Percentiles rank a stretch among this genome's conserved stretches.
phyloP scores from a whole-genome alignment of 352 stramenopile genomes.

The Thraustotheca clavata region DNA sequence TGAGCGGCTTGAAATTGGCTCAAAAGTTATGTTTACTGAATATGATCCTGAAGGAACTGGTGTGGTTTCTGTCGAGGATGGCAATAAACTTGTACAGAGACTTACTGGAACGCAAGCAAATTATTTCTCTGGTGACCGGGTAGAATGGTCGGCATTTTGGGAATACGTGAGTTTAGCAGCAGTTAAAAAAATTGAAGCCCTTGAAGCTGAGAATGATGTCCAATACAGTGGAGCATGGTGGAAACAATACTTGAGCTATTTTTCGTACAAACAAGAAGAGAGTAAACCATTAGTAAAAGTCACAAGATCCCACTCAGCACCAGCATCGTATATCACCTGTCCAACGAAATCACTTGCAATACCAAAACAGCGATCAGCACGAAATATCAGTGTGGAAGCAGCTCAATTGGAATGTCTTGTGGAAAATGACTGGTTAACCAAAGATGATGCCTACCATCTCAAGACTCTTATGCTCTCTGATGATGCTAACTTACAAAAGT shows the following conservation, averaged over 20 bases:
- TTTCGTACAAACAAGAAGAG: conserved; percentile 14
- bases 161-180: conserved; percentile 80
- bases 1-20: conserved; percentile 69
- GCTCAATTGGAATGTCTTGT: conserved; percentile 73
- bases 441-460: conserved; percentile 63
- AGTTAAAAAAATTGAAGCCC: conserved; percentile 44
- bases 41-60: conserved; percentile 55
- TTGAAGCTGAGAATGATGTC: conserved; percentile 50
- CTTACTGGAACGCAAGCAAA: conserved; percentile 61
- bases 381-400: conserved; percentile 5
- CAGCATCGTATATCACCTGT: conserved; percentile 26
- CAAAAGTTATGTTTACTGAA: conserved; percentile 76
- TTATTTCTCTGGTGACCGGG: no score
- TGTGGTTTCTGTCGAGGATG: conserved; percentile 60
- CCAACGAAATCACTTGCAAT: conserved; percentile 24
- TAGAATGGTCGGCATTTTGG: conserved; percentile 85
- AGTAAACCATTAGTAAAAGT: neutral
- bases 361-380: neutral
- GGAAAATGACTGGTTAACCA: conserved; percentile 46
- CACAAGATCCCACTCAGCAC: conserved; percentile 27
- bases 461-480: conserved; percentile 48
- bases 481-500: conserved; percentile 35
- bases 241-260: conserved; percentile 46
- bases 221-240: conserved; percentile 53
- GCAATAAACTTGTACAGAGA: conserved; percentile 64